phyloP scores from a whole-genome alignment of 1,284 basidiomycete genomes.

The Fistulinella cinereoalba region DNA sequence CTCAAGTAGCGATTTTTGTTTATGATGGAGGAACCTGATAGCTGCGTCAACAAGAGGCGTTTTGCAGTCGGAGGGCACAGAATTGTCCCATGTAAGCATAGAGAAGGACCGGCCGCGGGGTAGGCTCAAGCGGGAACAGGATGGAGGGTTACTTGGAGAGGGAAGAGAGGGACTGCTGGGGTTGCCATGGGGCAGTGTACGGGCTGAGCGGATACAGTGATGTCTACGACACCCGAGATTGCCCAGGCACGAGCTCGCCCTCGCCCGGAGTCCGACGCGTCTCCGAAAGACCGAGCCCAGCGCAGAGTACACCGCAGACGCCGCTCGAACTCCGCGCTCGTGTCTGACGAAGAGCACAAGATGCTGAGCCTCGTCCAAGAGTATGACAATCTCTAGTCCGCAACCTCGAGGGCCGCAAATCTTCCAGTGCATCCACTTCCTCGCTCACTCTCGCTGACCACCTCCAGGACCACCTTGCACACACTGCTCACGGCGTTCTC shows the following conservation, averaged over 20 bases:
- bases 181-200: conserved; percentile 26
- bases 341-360: conserved; percentile 52
- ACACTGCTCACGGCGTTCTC: too few species aligned
- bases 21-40: conserved; percentile 77
- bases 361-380: conserved; percentile 64
- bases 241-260: conserved; percentile 54
- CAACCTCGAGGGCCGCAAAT: conserved; percentile 48
- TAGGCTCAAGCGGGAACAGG: conserved; percentile 22
- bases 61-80: conserved; percentile 44
- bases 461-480: conserved; percentile 46
- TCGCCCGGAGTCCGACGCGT: conserved; percentile 65
- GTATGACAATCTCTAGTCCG: conserved; percentile 70
- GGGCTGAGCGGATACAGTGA: conserved; percentile 29
- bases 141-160: conserved; percentile 34
- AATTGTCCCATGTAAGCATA: conserved; percentile 30
- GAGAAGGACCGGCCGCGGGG: conserved; percentile 57
- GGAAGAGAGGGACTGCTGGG: conserved; percentile 32
- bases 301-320: conserved; percentile 53
- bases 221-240: conserved; percentile 51
- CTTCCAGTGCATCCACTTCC: conserved; percentile 19
- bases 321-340: conserved; percentile 42
- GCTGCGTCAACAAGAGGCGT: conserved; percentile 85
- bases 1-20: conserved; percentile 20
- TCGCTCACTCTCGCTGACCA: conserved; percentile 36
- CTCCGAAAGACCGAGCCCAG: conserved; percentile 62